Conservation (phyloP, 441 rosid genomes). For the Biscutella laevigata region DNA sequence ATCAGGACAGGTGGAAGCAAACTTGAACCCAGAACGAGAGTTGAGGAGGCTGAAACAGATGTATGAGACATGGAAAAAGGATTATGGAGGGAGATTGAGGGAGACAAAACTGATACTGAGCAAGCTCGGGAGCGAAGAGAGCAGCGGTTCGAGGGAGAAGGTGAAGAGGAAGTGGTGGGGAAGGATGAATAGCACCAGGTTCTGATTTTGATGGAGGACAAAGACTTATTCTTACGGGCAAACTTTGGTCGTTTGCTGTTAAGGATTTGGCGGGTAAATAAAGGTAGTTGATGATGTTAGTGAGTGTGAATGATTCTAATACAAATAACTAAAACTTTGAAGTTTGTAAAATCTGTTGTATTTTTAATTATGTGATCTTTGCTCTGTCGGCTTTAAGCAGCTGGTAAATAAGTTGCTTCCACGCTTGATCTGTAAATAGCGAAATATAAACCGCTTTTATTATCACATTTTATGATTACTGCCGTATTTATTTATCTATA, state of each 20-base stretch:
- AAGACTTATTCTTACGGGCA: conserved; percentile 13
- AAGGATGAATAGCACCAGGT: conserved; percentile 83
- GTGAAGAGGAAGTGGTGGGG: conserved; percentile 97
- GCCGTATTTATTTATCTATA: no score
- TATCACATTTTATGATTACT: no score
- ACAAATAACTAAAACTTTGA: conserved; percentile 1
- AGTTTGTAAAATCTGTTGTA: conserved; percentile 13
- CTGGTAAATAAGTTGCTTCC: conserved; percentile 6
- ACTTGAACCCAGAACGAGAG: conserved; percentile 81
- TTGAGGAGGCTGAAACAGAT: conserved; percentile 84
- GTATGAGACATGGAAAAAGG: conserved; percentile 99
- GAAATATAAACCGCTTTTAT: no score
- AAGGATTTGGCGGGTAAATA: conserved; percentile 13
- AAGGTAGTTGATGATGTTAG: conserved; percentile 6
- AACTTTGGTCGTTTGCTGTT: conserved; percentile 24
- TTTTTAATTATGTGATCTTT: not conserved
- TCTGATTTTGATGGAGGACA: conserved; percentile 16
- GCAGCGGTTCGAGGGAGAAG: conserved; percentile 50
- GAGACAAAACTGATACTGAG: conserved; percentile 82
- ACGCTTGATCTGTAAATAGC: conserved; percentile 5
- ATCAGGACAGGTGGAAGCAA: conserved; percentile 93
- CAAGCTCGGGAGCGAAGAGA: conserved; percentile 79
- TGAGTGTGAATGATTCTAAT: conserved; percentile 7
- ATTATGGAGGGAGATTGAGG: conserved; percentile 65
- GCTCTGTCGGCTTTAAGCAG: not conserved